Percentiles rank a stretch among this genome's conserved stretches.
These are phyloP conservation scores for Scheffersomyces insectosa DNA, from an alignment of 1,139 yeast species.

Conservation along the genomic window DNA sequence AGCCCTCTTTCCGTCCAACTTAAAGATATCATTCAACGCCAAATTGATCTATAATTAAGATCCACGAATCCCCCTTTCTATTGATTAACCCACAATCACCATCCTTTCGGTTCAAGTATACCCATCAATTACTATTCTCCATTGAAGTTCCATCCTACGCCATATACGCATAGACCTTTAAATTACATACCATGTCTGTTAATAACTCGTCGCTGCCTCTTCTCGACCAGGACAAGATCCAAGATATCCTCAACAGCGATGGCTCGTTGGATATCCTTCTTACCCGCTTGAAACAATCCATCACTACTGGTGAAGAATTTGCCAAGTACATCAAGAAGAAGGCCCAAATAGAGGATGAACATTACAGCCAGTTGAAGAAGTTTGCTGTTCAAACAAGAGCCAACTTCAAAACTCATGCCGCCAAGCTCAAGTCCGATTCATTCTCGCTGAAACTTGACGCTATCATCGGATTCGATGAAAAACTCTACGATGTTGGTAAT, in stretches of 20 bases:
- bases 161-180: too few relatives aligned
- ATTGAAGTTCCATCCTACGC: too few relatives aligned
- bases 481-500: conserved; percentile 66
- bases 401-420: conserved; percentile 35
- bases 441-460: conserved; percentile 66
- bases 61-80: too few relatives aligned
- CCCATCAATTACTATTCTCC: too few relatives aligned
- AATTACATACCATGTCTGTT: too few relatives aligned
- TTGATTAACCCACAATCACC: too few relatives aligned
- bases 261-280: conserved; percentile 63
- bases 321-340: conserved; percentile 76
- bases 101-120: too few relatives aligned
- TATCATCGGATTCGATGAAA: conserved; percentile 76
- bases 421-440: conserved; percentile 63
- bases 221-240: conserved; percentile 31
- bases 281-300: conserved; percentile 72
- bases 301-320: conserved; percentile 82
- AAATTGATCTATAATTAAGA: too few relatives aligned
- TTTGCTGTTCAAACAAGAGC: conserved; percentile 57
- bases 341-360: conserved; percentile 78
- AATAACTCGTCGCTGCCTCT: conserved; percentile 8
- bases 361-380: conserved; percentile 71
- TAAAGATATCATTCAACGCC: too few relatives aligned
- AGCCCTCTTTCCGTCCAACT: too few relatives aligned
- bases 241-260: conserved; percentile 38